These are phyloP conservation scores for Skeletonema potamos DNA, from an alignment of 108 stramenopile genomes.

Conservation along the genomic window DNA sequence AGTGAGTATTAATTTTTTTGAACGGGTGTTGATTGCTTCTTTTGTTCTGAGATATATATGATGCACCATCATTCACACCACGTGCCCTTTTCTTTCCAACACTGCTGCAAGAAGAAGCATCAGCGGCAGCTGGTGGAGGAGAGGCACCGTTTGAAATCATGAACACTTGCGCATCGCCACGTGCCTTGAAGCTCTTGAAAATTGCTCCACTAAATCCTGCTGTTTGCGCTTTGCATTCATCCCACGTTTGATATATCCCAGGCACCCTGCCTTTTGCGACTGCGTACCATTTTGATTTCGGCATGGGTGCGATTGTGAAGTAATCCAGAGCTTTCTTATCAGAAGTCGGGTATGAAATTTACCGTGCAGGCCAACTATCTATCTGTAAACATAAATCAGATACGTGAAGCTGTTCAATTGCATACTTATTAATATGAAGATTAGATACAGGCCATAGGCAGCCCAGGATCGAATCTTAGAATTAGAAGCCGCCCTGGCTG, in stretches of 20 bases:
- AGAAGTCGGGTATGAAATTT: too few species aligned
- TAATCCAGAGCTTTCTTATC: too few species aligned
- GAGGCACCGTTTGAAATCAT: conserved; percentile 8
- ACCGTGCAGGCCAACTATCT: too few species aligned
- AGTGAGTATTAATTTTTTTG: background rate
- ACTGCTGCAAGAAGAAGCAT: background rate
- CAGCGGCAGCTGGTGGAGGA: background rate
- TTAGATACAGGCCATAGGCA: too few species aligned
- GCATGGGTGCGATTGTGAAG: conserved; percentile 7
- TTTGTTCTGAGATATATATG: background rate
- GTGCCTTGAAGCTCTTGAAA: conserved; percentile 67
- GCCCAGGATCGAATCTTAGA: too few species aligned
- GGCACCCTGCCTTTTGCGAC: conserved; percentile 64
- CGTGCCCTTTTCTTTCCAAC: background rate
- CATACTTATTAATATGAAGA: too few species aligned
- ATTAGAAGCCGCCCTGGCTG: too few species aligned
- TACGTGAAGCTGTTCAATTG: too few species aligned
- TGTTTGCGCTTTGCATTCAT: conserved; percentile 67
- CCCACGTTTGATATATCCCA: conserved; percentile 76
- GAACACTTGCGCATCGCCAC: conserved; percentile 59
- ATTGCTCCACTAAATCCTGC: conserved; percentile 57
- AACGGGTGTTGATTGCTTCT: background rate
- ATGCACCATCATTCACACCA: background rate
- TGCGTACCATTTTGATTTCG: conserved; percentile 65
- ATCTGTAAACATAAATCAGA: too few species aligned